Conservation (phyloP, 495 filamentous ascomycete genomes). For the Poronia punctata region DNA sequence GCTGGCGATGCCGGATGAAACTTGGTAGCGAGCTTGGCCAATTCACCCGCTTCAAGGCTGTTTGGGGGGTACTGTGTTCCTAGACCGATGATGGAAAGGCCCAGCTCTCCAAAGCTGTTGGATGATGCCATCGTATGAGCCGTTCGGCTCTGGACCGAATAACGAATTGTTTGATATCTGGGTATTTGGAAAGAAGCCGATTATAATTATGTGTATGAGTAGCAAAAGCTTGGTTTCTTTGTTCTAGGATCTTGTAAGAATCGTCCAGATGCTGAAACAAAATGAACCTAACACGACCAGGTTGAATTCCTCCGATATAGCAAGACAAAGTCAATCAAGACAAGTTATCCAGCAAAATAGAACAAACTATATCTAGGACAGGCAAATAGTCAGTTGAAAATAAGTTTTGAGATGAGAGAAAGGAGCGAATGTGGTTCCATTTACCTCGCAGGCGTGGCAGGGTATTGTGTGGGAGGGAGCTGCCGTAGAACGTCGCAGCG, state of each 20-base stretch:
- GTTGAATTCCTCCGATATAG: too few relatives aligned
- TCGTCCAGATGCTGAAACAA: too few relatives aligned
- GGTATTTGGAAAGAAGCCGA: background rate
- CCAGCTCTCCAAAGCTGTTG: slow-evolving; percentile 30
- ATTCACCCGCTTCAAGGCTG: slow-evolving; percentile 28
- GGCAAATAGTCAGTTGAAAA: background rate
- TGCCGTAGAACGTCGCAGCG: background rate
- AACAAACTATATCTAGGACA: too few relatives aligned
- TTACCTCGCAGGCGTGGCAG: background rate
- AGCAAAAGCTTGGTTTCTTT: too few relatives aligned
- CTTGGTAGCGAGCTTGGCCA: slow-evolving; percentile 36
- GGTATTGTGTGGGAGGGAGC: background rate
- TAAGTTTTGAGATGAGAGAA: too few relatives aligned
- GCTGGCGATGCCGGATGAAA: slow-evolving; percentile 45
- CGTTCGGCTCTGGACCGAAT: background rate
- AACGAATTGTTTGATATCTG: background rate
- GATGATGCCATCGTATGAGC: slow-evolving; percentile 12
- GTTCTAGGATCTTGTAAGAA: background rate
- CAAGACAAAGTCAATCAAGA: too few relatives aligned
- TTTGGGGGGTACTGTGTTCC: slow-evolving; percentile 46
- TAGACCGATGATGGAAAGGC: slow-evolving; percentile 45
- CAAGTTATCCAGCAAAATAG: too few relatives aligned
- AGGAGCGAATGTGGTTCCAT: too few relatives aligned
- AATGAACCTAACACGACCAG: too few relatives aligned
- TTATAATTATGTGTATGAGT: too few relatives aligned